phyloP scores from a whole-genome alignment of 2,329 filamentous ascomycete species.

The Cercospora sp. region DNA sequence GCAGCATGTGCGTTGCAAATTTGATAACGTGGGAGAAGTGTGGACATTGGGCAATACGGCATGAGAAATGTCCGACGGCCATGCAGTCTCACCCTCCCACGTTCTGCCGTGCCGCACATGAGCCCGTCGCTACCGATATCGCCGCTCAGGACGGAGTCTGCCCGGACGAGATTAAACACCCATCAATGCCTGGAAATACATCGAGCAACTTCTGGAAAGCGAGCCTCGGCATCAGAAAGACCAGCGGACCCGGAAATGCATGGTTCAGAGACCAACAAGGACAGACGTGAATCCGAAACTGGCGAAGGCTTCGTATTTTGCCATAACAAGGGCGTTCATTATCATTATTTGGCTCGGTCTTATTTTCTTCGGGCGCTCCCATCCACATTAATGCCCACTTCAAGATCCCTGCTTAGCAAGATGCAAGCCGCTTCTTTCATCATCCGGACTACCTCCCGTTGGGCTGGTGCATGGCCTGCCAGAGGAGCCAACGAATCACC shows the following conservation, averaged over 20 bases:
- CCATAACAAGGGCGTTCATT: neutral
- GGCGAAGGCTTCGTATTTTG: neutral
- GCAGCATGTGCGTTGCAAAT: conserved; percentile 21
- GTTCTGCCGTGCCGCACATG: conserved; percentile 24
- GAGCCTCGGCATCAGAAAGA: conserved; percentile 19
- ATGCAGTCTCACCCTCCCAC: conserved; percentile 14
- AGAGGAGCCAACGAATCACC: conserved; percentile 51
- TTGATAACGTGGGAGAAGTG: conserved; percentile 25
- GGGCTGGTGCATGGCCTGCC: conserved; percentile 39
- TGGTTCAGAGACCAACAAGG: conserved; percentile 25
- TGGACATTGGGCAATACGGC: conserved; percentile 22
- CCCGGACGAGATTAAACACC: conserved; percentile 25
- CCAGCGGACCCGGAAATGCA: conserved; percentile 22
- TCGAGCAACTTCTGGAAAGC: conserved; percentile 20
- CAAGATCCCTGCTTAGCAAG: neutral
- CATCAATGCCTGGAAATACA: conserved; percentile 18
- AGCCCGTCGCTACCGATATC: conserved; percentile 25
- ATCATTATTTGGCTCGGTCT: neutral
- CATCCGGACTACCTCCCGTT: conserved; percentile 12
- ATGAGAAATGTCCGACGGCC: conserved; percentile 22
- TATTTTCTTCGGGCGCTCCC: neutral
- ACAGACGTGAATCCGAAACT: conserved; percentile 21
- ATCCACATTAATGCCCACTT: neutral
- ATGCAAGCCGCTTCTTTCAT: neutral
- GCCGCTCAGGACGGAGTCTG: conserved; percentile 21